Evolutionary conservation across 768 basidiomycete species (phyloP), one percentile per base, ranked within the genome.

Genomic region (Lentinula guzmanii): DNA sequence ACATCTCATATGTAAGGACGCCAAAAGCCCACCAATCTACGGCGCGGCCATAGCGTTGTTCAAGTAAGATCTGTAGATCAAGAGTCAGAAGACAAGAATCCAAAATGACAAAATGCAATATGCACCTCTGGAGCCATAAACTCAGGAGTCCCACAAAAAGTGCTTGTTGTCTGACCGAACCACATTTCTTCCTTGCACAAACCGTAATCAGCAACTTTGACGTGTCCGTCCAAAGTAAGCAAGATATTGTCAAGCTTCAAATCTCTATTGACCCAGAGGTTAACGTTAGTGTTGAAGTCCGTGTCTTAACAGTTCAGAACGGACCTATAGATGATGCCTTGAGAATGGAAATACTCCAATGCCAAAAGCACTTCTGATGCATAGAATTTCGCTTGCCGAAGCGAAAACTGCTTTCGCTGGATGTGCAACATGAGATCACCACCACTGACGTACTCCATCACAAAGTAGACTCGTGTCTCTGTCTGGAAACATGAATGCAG

Each of bases 21-120:
- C 97, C 97, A 72, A 98, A 98, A 11, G 97, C 97, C 97, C 97
- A 99, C 97, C 97, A 99, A 71, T 99, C 97, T 45, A 99, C 97
- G 10, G 97, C 96, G 42, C 95, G 93, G 9, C 95, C 95, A 68
- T 99, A 99, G 52, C 95, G 91, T 76, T 98, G 97, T 76, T 99
- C 97, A n/a, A 98, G 83, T 58, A 99, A 81, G 73, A 99, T 99
- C 95, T 98, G 64, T 5, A 33, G 15, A 9, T 7, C 35, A 62
- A 6, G n/a, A 33, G 18, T 53, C 65, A 66, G 66, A 41, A 21
- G 39, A 33, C 24, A 9, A 61, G 11, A 18, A 34, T 39, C n/a
- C 21, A 48, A 21, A 16, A 28, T 35, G 51, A 10, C 21, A 24
- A 50, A 51, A 24, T n/a, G 55, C 18, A 28, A 10, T 39, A 64